Percentiles rank a stretch among this genome's conserved stretches.
Evolutionary conservation across 2,329 filamentous ascomycete genomes (phyloP).

Genomic region (Dichotomopilus funicola): DNA sequence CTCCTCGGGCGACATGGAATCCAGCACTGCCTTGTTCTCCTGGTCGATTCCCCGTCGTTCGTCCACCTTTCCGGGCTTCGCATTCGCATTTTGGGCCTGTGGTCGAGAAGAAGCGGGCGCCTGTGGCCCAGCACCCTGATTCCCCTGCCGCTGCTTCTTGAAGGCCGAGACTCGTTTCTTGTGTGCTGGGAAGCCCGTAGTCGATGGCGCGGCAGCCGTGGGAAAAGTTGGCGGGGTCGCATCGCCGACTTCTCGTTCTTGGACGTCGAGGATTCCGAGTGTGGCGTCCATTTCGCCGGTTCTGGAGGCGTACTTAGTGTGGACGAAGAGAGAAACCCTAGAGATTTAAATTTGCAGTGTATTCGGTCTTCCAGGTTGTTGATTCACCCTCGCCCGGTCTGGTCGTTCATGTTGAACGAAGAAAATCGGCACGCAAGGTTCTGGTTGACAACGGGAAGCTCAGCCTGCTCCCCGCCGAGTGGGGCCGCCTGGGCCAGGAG

Average conservation of each 20-base stretch:
- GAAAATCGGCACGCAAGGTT: too few species aligned
- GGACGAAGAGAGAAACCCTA: too few species aligned
- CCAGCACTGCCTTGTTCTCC: slow-evolving; percentile 70
- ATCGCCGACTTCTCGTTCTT: slow-evolving; percentile 60
- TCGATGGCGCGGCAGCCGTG: slow-evolving; percentile 42
- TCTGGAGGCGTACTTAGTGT: background rate
- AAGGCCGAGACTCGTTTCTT: slow-evolving; percentile 78
- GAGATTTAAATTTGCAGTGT: too few species aligned
- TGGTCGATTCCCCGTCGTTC: slow-evolving; percentile 71
- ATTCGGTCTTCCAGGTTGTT: too few species aligned
- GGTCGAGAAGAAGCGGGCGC: slow-evolving; percentile 9
- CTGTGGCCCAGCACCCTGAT: slow-evolving; percentile 21
- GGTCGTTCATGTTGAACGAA: too few species aligned
- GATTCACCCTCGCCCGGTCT: too few species aligned
- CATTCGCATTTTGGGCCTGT: slow-evolving; percentile 11
- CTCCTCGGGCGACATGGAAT: slow-evolving; percentile 72
- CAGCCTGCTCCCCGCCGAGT: too few species aligned
- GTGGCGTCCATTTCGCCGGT: slow-evolving; percentile 29
- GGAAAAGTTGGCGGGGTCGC: slow-evolving; percentile 60
- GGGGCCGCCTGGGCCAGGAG: too few species aligned
- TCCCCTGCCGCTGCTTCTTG: slow-evolving; percentile 57
- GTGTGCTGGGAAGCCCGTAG: slow-evolving; percentile 80
- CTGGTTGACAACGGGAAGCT: too few species aligned
- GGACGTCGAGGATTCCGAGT: slow-evolving; percentile 67
- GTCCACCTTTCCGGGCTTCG: slow-evolving; percentile 34